These are phyloP conservation scores for Metschnikowia kunwiensis DNA, from an alignment of 805 yeast species.

Conservation along the genomic window DNA sequence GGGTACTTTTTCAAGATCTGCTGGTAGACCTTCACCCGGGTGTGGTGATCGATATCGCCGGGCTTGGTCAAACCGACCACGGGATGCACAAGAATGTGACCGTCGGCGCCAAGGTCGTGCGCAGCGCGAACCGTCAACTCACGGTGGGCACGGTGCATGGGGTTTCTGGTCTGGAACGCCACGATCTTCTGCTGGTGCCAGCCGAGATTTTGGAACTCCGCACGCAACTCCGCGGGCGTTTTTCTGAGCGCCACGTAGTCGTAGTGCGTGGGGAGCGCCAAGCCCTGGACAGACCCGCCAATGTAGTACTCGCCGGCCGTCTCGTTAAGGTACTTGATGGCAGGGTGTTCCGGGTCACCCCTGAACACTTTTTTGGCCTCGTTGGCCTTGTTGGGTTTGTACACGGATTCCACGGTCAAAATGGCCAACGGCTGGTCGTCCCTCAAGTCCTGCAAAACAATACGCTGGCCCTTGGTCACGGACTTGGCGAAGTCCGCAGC, in stretches of 20 bases:
- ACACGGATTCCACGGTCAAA: slow-evolving; percentile 73
- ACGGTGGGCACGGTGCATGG: slow-evolving; percentile 98
- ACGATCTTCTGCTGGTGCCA: slow-evolving; percentile 78
- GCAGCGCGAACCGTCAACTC: slow-evolving; percentile 96
- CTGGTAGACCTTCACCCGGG: slow-evolving; percentile 92
- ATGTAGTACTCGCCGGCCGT: slow-evolving; percentile 79
- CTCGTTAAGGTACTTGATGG: slow-evolving; percentile 67
- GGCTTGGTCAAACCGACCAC: slow-evolving; percentile 97
- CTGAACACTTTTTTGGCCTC: slow-evolving; percentile 90
- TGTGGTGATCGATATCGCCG: slow-evolving; percentile 96
- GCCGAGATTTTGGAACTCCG: slow-evolving; percentile 73
- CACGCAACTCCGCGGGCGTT: slow-evolving; percentile 87
- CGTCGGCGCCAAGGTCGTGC: slow-evolving; percentile 79
- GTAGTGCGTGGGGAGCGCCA: slow-evolving; percentile 80
- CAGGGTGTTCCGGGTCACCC: slow-evolving; percentile 98
- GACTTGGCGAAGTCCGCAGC: slow-evolving; percentile 44
- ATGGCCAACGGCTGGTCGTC: slow-evolving; percentile 79
- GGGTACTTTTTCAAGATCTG: slow-evolving; percentile 92
- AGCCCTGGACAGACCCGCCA: slow-evolving; percentile 86
- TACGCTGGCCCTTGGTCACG: slow-evolving; percentile 54
- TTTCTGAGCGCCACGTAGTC: slow-evolving; percentile 85
- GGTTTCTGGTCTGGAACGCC: slow-evolving; percentile 97
- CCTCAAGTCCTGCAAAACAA: slow-evolving; percentile 76
- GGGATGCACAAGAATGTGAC: slow-evolving; percentile 81
- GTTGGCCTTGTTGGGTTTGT: slow-evolving; percentile 70